Conservation (phyloP, 805 yeast genomes). For the Metschnikowia reukaufii region DNA sequence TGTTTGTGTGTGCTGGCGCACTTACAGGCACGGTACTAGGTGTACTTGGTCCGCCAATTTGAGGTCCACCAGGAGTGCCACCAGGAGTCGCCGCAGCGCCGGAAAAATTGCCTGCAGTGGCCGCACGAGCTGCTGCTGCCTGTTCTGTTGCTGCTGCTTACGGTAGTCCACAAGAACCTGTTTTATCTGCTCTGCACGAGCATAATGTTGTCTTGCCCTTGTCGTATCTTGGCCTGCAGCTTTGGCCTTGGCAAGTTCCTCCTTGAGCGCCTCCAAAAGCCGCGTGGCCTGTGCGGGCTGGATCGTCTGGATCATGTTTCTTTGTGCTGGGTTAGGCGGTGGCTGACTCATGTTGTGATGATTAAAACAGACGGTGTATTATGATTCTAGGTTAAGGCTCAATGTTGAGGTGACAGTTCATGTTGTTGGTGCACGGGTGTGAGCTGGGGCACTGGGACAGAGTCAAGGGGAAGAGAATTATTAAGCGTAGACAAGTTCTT, state of each 20-base stretch:
- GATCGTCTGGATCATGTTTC: slow-evolving; percentile 22
- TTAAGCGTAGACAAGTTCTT: too few species aligned
- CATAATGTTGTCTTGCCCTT: slow-evolving; percentile 61
- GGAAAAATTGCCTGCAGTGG: slow-evolving; percentile 3
- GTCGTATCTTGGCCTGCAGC: slow-evolving; percentile 48
- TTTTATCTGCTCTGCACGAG: slow-evolving; percentile 63
- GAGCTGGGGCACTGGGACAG: too few species aligned
- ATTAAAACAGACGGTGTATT: neutral
- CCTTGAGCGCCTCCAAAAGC: slow-evolving; percentile 57
- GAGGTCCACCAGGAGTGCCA: neutral
- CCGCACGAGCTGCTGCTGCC: slow-evolving; percentile 15
- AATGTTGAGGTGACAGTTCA: neutral
- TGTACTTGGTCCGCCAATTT: neutral
- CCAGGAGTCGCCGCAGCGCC: slow-evolving; percentile 5
- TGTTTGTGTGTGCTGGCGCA: slow-evolving; percentile 5
- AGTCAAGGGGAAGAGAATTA: too few species aligned
- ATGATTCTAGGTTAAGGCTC: neutral
- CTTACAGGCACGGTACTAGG: slow-evolving; percentile 2
- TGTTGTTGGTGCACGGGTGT: slow-evolving; percentile 8
- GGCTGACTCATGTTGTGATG: slow-evolving; percentile 17
- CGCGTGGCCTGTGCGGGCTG: slow-evolving; percentile 57
- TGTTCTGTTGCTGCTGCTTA: slow-evolving; percentile 46
- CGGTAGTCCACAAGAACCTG: slow-evolving; percentile 57
- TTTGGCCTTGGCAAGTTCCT: slow-evolving; percentile 59
- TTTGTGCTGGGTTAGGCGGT: slow-evolving; percentile 15